Base-by-base conservation (phyloP, 257 asterid genomes). In the Craterostigma plantagineum region DNA sequence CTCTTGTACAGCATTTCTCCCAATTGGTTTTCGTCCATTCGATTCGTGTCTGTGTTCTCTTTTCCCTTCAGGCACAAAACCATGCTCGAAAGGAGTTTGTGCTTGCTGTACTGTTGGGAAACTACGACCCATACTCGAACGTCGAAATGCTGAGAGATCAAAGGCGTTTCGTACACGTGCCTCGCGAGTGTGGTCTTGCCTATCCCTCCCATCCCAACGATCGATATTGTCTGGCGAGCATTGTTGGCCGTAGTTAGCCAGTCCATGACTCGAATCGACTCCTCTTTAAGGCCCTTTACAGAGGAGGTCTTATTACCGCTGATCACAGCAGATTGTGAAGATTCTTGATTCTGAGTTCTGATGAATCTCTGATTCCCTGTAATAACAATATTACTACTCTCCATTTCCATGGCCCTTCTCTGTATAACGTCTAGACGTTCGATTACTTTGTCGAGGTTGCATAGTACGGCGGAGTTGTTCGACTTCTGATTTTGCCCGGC, bases 171-270 rank as follows among this genome's bases (percentile, higher is more conserved):
- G 14, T 33, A 63, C 11, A 53, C 33, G 13, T 44, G 48, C 13
- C 16, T 49, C 10, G 61, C 50, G 0, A 63, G 43, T 14, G 61
- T 63, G 4, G 62, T 64, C 66, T 63, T 63, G 11, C 64, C 61
- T 3, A 34, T 11, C 2, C 38, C 38, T 14, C 49, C 49, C 27
- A 42, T 38, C 9, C 46, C 56, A n/a, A 10, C 14, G 10, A 35
- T 18, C 3, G 46, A 27, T 2, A 50, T 50, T 18, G 10, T 6
- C 13, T 38, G 35, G 1, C 18, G 36, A 5, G 18, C 30, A 16
- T 37, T 23, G 9, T n/a, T 13, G 7, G 10, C 10, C 10, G 37
- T 37, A 8, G 38, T 38, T 8, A 49, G 53, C 18, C 18, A 11
- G n/a, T 49, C 44, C 18, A 35, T 49, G 9, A 49, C 4, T 27